Evolutionary conservation across 768 basidiomycete genomes (phyloP).

Genomic region (Tricholoma sp.): DNA sequence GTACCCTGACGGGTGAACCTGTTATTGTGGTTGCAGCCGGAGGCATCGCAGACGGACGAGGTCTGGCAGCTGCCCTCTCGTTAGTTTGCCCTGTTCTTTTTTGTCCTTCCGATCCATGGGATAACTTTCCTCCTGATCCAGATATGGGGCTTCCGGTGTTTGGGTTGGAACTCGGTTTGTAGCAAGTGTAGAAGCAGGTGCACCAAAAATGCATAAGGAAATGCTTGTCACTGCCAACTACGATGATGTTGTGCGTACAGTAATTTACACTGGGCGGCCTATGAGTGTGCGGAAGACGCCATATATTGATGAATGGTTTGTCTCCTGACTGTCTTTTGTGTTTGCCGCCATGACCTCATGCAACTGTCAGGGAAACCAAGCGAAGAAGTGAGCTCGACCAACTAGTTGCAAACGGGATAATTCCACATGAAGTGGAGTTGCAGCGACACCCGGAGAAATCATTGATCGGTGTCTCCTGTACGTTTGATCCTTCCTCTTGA

Average conservation of each 20-base stretch:
- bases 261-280: constrained; percentile 76
- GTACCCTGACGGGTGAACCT: constrained; percentile 74
- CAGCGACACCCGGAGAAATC: constrained; percentile 63
- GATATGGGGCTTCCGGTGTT: constrained; percentile 78
- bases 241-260: constrained; percentile 66
- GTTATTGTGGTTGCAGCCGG: constrained; percentile 80
- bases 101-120: not conserved
- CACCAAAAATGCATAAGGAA: constrained; percentile 69
- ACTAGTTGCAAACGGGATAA: constrained; percentile 56
- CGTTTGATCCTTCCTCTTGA: constrained; percentile 16
- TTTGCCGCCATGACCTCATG: not conserved
- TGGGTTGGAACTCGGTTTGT: constrained; percentile 91
- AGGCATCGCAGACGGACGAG: constrained; percentile 78
- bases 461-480: constrained; percentile 55
- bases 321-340: constrained; percentile 3
- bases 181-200: constrained; percentile 75
- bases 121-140: constrained; percentile 17
- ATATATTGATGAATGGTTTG: constrained; percentile 71
- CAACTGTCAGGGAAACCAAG: constrained; percentile 48
- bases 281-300: constrained; percentile 77
- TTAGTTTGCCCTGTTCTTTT: constrained; percentile 24
- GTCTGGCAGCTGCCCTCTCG: constrained; percentile 71
- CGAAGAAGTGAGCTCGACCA: constrained; percentile 54
- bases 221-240: constrained; percentile 63
- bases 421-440: constrained; percentile 75